phyloP scores from a whole-genome alignment of 139 green algal genomes.

The Nannochloris sp. region DNA sequence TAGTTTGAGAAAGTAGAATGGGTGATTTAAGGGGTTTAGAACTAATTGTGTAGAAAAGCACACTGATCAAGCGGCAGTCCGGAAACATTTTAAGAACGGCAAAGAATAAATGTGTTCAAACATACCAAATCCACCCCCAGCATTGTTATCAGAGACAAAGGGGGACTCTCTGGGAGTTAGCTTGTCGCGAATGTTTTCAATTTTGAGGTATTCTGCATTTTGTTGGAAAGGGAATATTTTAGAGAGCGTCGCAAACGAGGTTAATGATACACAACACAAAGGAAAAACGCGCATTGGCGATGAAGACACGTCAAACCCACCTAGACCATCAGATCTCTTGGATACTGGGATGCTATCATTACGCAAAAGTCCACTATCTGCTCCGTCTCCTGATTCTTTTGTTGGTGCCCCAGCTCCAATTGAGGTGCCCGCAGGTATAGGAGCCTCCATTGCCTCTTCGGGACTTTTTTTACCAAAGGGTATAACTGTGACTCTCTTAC shows the following conservation, averaged over 20 bases:
- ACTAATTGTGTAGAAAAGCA: too few relatives aligned
- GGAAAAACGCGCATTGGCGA: too few relatives aligned
- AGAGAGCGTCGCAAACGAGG: too few relatives aligned
- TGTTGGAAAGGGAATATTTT: background rate
- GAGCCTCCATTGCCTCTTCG: too few relatives aligned
- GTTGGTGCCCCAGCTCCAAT: background rate
- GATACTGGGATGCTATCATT: background rate
- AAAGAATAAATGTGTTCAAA: background rate
- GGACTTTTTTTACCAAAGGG: too few relatives aligned
- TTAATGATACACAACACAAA: too few relatives aligned
- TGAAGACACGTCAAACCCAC: too few relatives aligned
- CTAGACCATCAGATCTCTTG: background rate
- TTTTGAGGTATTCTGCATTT: constrained; percentile 1
- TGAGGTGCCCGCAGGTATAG: too few relatives aligned
- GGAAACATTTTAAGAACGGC: background rate
- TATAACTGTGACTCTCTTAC: too few relatives aligned
- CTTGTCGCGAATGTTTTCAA: background rate
- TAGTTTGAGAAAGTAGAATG: background rate
- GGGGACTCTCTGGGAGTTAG: constrained; percentile 40
- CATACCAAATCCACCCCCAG: constrained; percentile 66
- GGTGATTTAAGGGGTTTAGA: background rate
- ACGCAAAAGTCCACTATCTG: too few relatives aligned
- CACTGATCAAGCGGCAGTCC: background rate
- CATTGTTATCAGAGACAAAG: constrained; percentile 67
- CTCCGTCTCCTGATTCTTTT: background rate